Percentiles rank a stretch among this genome's conserved stretches.
These are phyloP conservation scores for Elaphomyces granulatus DNA, from an alignment of 495 filamentous ascomycete species.

Conservation along the genomic window DNA sequence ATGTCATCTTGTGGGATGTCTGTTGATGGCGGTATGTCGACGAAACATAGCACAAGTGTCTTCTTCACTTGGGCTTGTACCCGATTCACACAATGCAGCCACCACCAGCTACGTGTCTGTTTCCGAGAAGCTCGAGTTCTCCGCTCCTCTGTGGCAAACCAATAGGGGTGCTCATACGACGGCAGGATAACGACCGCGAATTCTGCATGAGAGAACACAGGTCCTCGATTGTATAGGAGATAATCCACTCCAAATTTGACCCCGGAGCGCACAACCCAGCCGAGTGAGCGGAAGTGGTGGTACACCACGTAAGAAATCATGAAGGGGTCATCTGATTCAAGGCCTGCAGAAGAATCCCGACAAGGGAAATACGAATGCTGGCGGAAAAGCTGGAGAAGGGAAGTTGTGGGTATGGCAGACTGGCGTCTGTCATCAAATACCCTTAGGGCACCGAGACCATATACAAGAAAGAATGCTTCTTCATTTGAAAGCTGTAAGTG, in stretches of 20 bases:
- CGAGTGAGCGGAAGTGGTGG: constrained; percentile 91
- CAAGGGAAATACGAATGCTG: constrained; percentile 56
- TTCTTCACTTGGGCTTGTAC: constrained; percentile 86
- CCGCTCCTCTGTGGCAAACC: constrained; percentile 41
- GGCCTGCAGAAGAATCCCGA: constrained; percentile 14
- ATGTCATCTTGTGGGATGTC: constrained; percentile 31
- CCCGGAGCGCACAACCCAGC: constrained; percentile 89
- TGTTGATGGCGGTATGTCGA: constrained; percentile 70
- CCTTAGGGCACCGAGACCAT: constrained; percentile 61
- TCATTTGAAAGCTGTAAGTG: constrained; percentile 82
- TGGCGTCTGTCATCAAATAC: constrained; percentile 44
- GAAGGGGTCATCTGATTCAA: constrained; percentile 66
- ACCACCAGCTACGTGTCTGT: constrained; percentile 61
- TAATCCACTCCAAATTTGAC: constrained; percentile 93
- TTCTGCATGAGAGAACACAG: constrained; percentile 86
- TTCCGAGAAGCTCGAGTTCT: constrained; percentile 31
- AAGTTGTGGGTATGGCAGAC: constrained; percentile 19
- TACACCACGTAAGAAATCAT: constrained; percentile 76
- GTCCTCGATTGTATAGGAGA: constrained; percentile 87
- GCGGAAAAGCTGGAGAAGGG: constrained; percentile 51
- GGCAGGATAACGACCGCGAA: constrained; percentile 78
- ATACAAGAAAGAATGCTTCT: constrained; percentile 85
- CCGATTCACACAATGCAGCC: constrained; percentile 81
- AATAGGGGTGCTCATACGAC: constrained; percentile 62
- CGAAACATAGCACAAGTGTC: constrained; percentile 73